Evolutionary conservation across 192 early-diverging fungal species (phyloP), one percentile per base, ranked within the genome.

Genomic region (Umbelopsis ramanniana): DNA sequence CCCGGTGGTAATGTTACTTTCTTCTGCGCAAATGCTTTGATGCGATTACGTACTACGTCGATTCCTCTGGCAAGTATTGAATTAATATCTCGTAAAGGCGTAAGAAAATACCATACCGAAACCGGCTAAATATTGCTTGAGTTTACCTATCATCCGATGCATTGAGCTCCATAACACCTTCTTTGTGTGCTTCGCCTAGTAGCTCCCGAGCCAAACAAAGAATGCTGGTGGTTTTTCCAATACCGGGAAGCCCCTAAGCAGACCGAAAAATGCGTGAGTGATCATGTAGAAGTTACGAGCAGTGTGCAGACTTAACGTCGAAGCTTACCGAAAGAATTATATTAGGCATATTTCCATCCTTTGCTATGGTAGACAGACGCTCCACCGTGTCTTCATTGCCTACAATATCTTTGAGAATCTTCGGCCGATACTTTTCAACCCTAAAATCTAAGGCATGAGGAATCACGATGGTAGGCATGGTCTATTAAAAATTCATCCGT

Each of bases 1-100:
- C 94, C 94, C 19, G 93, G 78, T 7, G 96, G 94, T 46, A 99
- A 81, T 1, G 95, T 98, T 17, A 99, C 95, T 71, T 98, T 99
- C 72, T 95, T 98, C 74, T 99, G 96, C 11, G 97, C 97, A 91
- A 99, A 99, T 82, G 93, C 91, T 76, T 99, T 99, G 84, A 99
- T 97, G 53, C 90, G 86, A 85, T 97, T 96, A 53, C 97, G 87
- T 15, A 99, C 96, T 19, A 97, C 94, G 46, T 97, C 96, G 67
- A 99, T 97, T 33, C 96, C 96, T 74, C 95, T 94, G 78, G 11
- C n/a, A 50, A 26, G 21, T 29, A 43, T 0, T 1, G 48, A 60
- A 46, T 12, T 43, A 43, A 43, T 43, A 43, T 12, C 1, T 43
- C 40, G 11, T 15, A 29, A 72, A 48, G 19, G 66, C 17, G 21